These are phyloP conservation scores for Globisporangium spiculum DNA, from an alignment of 352 stramenopile species.

Conservation along the genomic window DNA sequence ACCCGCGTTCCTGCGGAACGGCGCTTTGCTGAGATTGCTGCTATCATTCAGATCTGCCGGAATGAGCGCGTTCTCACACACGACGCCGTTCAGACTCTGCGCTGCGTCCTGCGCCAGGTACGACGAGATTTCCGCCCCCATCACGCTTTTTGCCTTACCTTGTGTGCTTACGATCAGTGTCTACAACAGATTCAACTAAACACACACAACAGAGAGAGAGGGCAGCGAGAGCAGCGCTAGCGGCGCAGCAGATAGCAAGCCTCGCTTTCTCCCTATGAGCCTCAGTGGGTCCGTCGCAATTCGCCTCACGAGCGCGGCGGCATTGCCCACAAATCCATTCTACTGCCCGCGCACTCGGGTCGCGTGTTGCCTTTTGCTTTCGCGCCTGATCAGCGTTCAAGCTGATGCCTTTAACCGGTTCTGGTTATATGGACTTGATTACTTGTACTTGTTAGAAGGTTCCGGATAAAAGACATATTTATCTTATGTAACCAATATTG, in stretches of 20 bases:
- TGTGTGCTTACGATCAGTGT: background rate
- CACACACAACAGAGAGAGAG: background rate
- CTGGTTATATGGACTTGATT: too few relatives aligned
- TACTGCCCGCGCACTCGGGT: background rate
- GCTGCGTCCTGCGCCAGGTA: conserved; percentile 40
- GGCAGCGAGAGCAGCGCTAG: background rate
- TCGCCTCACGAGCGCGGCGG: background rate
- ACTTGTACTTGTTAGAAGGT: too few relatives aligned
- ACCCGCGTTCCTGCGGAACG: conserved; percentile 28
- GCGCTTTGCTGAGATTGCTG: background rate
- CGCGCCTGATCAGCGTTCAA: background rate
- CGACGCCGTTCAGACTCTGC: conserved; percentile 39
- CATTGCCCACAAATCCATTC: background rate
- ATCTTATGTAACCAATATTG: too few relatives aligned
- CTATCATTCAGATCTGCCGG: background rate
- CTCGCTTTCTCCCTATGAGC: background rate
- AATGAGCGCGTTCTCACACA: conserved; percentile 28
- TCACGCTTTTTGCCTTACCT: conserved; percentile 3
- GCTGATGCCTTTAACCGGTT: too few relatives aligned
- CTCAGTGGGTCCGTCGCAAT: background rate
- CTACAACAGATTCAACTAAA: background rate
- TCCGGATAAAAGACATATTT: too few relatives aligned
- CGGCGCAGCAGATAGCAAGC: background rate
- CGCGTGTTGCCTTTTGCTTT: background rate
- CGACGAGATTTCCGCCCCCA: conserved; percentile 45